These are phyloP conservation scores for Melanomma pulvis-pyrius DNA, from an alignment of 495 filamentous ascomycete species.

Conservation along the genomic window DNA sequence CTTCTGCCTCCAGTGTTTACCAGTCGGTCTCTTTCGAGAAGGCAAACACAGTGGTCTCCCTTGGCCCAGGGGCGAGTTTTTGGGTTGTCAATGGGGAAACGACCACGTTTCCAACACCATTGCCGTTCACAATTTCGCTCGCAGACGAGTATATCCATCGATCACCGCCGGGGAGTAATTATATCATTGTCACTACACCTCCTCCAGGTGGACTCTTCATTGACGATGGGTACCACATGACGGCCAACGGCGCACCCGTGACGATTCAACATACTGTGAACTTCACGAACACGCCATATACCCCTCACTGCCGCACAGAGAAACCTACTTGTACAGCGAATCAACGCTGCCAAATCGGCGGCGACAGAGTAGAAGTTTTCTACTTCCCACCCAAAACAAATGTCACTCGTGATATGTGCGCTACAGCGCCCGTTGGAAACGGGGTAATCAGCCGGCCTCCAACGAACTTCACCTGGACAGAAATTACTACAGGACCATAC, in stretches of 20 bases:
- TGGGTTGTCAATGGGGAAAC: conserved; percentile 13
- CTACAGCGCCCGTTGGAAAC: conserved; percentile 13
- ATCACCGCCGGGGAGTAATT: background rate
- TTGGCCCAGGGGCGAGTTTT: conserved; percentile 12
- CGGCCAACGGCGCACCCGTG: conserved; percentile 9
- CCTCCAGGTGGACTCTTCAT: conserved; percentile 22
- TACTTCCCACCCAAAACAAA: conserved; percentile 27
- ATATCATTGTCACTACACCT: conserved; percentile 22
- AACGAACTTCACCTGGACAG: conserved; percentile 22
- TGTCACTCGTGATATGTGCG: conserved; percentile 23
- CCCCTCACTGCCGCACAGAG: conserved; percentile 24
- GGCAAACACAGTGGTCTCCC: conserved; percentile 18
- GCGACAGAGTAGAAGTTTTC: conserved; percentile 17
- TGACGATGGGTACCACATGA: conserved; percentile 18
- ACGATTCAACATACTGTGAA: conserved; percentile 17
- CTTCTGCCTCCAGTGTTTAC: conserved; percentile 26
- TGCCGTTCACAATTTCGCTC: conserved; percentile 13
- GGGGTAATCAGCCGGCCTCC: conserved; percentile 12
- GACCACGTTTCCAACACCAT: conserved; percentile 17
- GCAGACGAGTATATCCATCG: conserved; percentile 13
- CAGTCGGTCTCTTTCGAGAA: conserved; percentile 14
- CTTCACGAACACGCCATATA: conserved; percentile 19
- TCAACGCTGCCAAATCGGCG: conserved; percentile 14
- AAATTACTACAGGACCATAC: conserved; percentile 28
- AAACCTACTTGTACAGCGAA: conserved; percentile 22